phyloP scores from a whole-genome alignment of 1,284 basidiomycete genomes.

The Takashimella koratensis region DNA sequence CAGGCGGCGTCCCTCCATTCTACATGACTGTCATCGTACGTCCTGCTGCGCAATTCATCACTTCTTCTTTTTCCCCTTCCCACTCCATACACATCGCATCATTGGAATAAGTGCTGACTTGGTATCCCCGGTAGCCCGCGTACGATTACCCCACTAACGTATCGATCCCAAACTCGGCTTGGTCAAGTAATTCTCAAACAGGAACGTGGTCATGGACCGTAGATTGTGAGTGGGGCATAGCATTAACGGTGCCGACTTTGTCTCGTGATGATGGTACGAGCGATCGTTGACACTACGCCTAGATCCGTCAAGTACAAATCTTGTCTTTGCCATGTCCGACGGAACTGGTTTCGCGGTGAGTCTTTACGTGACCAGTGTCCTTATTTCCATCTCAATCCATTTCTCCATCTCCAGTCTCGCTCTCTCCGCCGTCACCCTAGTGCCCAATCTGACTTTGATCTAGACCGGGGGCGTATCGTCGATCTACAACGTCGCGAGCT shows the following conservation, averaged over 20 bases:
- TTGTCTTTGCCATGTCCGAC: slow-evolving; percentile 43
- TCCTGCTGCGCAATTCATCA: neutral
- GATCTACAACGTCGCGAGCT: slow-evolving; percentile 22
- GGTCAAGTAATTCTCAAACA: slow-evolving; percentile 9
- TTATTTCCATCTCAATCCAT: too few species aligned
- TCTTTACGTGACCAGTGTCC: slow-evolving; percentile 1
- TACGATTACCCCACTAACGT: slow-evolving; percentile 37
- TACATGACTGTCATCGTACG: slow-evolving; percentile 32
- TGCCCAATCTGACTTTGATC: neutral
- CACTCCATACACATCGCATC: slow-evolving; percentile 1
- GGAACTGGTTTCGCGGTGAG: slow-evolving; percentile 35
- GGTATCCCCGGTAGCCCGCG: slow-evolving; percentile 37
- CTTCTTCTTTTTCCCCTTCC: neutral
- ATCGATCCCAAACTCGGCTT: slow-evolving; percentile 27
- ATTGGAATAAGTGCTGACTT: too few species aligned
- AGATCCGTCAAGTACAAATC: slow-evolving; percentile 31
- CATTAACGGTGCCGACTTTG: too few species aligned
- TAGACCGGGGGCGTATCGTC: slow-evolving; percentile 40
- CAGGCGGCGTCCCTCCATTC: slow-evolving; percentile 31
- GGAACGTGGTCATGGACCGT: slow-evolving; percentile 29
- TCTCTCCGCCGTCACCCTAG: neutral
- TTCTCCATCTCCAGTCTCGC: neutral
- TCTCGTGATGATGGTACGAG: neutral
- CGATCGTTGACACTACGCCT: neutral
- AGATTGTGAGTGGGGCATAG: slow-evolving; percentile 36